Evolutionary conservation across 106 monocot species (phyloP), one percentile per base, ranked within the genome.

Genomic region (Phalaenopsis equestris): DNA sequence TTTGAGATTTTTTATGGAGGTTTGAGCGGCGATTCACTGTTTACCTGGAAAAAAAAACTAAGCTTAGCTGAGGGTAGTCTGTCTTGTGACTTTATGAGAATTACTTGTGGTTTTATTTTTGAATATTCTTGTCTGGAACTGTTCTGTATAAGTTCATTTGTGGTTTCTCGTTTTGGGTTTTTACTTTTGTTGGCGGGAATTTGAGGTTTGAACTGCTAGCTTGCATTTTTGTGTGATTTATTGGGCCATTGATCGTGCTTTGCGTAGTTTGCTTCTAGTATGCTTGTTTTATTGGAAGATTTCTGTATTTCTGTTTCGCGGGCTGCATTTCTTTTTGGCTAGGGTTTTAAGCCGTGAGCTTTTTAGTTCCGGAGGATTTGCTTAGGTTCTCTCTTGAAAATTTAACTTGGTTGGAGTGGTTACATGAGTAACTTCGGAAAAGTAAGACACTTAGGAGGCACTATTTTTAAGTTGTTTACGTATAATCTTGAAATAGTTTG

Each of bases 121-220:
- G 64, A 65, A 65, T 65, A 65, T 24, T 23, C 24, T 65, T 23
- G 64, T 24, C 23, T 21, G 64, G 64, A 65, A 24, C n/a, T 21
- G 64, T 8, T 65, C 64, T 65, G n/a, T 8, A 65, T 65, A 24
- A 65, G 64, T 65, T 65, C n/a, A 3, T 65, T n/a, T 65, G n/a
- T 21, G 6, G 64, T 8, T 65, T 6, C 24, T 65, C 23, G 21
- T n/a, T 65, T 65, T 65, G 64, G 24, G 4, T 8, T 10, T 23
- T 64, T 58, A 48, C 61, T 65, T 23, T 65, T 65, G 21, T 65
- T 65, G 64, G 64, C 64, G 64, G 64, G 64, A 65, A 64, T 23
- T 23, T 65, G n/a, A 65, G 64, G 21, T 24, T 65, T 65, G 10
- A 65, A 65, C 11, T 65, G 24, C 23, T 6, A 65, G 64, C 64